phyloP scores from a whole-genome alignment of 148 eudicot species.

The Simmondsia chinensis region DNA sequence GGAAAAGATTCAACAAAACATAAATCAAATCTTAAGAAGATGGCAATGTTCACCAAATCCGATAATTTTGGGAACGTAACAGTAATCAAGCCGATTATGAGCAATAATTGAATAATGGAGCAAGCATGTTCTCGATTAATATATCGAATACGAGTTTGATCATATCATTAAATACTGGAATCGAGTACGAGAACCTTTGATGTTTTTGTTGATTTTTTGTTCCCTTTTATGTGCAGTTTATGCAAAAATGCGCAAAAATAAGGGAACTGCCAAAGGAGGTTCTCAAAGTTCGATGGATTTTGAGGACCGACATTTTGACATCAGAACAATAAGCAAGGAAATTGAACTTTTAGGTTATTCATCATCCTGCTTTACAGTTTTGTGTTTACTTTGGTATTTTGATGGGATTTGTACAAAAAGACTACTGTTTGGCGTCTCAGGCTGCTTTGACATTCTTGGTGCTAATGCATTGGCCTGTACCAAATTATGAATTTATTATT shows the following conservation, averaged over 20 bases:
- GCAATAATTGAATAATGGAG: too few species aligned
- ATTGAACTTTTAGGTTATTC: slow-evolving; percentile 51
- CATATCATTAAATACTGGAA: too few species aligned
- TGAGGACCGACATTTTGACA: slow-evolving; percentile 38
- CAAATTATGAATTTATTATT: neutral
- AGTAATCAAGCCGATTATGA: too few species aligned
- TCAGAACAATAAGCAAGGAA: slow-evolving; percentile 59
- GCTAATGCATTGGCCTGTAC: neutral
- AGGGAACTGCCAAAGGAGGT: slow-evolving; percentile 18
- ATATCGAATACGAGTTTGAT: too few species aligned
- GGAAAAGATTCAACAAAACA: too few species aligned
- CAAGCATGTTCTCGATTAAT: too few species aligned
- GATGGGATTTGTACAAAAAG: neutral
- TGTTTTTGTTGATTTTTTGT: too few species aligned
- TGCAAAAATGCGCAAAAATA: slow-evolving; percentile 25
- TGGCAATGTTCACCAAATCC: too few species aligned
- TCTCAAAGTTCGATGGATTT: slow-evolving; percentile 24
- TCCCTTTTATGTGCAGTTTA: too few species aligned
- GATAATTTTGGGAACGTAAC: too few species aligned
- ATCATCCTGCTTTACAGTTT: neutral
- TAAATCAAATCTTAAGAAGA: too few species aligned
- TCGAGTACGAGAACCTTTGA: too few species aligned
- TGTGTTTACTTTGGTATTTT: neutral
- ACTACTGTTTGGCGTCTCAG: neutral
- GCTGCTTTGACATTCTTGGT: neutral